Evolutionary conservation across 768 basidiomycete genomes (phyloP).

Genomic region (Hygrocybe coccinea): DNA sequence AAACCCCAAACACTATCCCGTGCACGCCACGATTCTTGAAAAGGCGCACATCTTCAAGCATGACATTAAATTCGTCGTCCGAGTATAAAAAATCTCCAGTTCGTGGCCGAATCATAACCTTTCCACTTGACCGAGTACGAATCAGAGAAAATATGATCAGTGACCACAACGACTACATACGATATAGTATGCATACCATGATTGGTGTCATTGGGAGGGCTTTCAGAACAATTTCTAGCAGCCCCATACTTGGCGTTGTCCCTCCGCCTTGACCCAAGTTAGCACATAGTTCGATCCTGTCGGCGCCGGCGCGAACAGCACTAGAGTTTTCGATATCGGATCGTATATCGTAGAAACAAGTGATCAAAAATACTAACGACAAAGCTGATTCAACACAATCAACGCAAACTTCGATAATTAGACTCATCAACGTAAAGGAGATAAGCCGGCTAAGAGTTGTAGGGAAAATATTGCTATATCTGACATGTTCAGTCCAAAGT

Average conservation of each 20-base stretch:
- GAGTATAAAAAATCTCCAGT: constrained; percentile 77
- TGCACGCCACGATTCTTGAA: constrained; percentile 55
- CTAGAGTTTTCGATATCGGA: constrained; percentile 33
- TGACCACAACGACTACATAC: too few species aligned
- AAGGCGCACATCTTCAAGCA: constrained; percentile 64
- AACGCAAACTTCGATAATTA: constrained; percentile 60
- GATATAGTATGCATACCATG: constrained; percentile 66
- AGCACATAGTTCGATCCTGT: constrained; percentile 72
- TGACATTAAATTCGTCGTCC: constrained; percentile 59
- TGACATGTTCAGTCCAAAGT: too few species aligned
- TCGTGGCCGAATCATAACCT: constrained; percentile 81
- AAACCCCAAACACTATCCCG: constrained; percentile 64
- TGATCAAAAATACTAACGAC: constrained; percentile 54
- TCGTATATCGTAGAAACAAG: too few species aligned
- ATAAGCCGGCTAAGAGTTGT: too few species aligned
- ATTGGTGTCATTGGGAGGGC: constrained; percentile 49
- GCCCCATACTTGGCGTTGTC: constrained; percentile 75
- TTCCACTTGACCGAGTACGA: background rate
- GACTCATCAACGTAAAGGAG: too few species aligned
- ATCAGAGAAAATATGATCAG: background rate
- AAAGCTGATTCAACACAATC: constrained; percentile 72
- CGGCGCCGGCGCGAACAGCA: constrained; percentile 64
- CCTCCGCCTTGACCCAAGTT: constrained; percentile 73
- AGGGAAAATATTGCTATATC: too few species aligned
- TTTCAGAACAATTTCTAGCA: constrained; percentile 54